These are phyloP conservation scores for Neurospora sp. DNA, from an alignment of 2,329 filamentous ascomycete genomes.

Conservation along the genomic window DNA sequence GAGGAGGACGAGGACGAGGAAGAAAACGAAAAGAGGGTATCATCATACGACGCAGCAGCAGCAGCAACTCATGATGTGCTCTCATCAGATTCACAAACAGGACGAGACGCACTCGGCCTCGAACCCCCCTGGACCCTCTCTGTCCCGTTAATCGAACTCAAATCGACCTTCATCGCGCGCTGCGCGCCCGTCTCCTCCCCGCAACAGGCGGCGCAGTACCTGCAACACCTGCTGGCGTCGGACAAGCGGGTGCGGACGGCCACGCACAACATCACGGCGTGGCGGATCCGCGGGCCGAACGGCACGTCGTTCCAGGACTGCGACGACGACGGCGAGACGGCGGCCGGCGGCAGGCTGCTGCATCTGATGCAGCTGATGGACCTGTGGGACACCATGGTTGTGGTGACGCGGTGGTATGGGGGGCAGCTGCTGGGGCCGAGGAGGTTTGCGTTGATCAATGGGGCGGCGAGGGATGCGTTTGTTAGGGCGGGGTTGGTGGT, in stretches of 20 bases:
- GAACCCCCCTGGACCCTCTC: slow-evolving; percentile 63
- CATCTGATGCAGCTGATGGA: slow-evolving; percentile 94
- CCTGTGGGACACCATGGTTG: slow-evolving; percentile 83
- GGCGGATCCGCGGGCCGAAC: slow-evolving; percentile 62
- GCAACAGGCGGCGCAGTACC: slow-evolving; percentile 57
- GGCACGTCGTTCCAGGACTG: slow-evolving; percentile 70
- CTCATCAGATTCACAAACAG: neutral
- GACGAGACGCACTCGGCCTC: neutral
- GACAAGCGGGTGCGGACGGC: slow-evolving; percentile 81
- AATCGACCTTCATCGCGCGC: slow-evolving; percentile 79
- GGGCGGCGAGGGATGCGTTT: slow-evolving; percentile 73
- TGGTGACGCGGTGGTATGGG: slow-evolving; percentile 93
- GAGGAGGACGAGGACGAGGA: slow-evolving; percentile 14
- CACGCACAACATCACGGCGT: slow-evolving; percentile 93
- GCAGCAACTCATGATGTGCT: neutral
- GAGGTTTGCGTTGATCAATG: slow-evolving; percentile 84
- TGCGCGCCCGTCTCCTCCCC: slow-evolving; percentile 61
- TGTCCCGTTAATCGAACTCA: slow-evolving; percentile 66
- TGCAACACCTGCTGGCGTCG: slow-evolving; percentile 67
- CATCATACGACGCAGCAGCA: neutral
- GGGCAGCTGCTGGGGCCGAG: slow-evolving; percentile 82
- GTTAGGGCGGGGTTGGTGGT: slow-evolving; percentile 61
- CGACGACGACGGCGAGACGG: slow-evolving; percentile 92
- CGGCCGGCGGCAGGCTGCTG: slow-evolving; percentile 74
- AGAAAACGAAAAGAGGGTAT: slow-evolving; percentile 5